Evolutionary conservation across 2,329 filamentous ascomycete genomes (phyloP), one percentile per base, ranked within the genome.

Genomic region (Colletotrichum coccodes): DNA sequence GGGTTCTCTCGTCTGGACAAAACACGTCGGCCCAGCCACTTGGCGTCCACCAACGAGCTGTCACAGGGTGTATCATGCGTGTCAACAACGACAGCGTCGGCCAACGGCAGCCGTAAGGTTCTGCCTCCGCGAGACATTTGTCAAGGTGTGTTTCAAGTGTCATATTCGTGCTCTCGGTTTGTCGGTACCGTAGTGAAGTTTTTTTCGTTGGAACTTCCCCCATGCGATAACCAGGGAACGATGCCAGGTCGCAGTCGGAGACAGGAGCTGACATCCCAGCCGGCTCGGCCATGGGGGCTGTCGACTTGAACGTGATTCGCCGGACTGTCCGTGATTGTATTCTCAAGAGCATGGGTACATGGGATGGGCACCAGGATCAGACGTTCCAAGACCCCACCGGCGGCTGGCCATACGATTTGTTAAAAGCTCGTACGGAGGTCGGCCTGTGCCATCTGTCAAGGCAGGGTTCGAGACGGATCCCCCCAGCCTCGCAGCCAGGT

Each of bases 371-470:
- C 62, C 46, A n/a, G 56, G 56, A 52, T 53, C 47, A 53, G 38
- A 46, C 64, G 26, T 54, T 61, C 59, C 42, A 34, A 67, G 54
- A 63, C 58, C 42, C 40, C 63, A 61, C 59, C 59, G 34, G 57
- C 49, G 58, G 58, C 34, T 32, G 58, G 18, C 49, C 44, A 30
- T 44, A 23, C 47, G 57, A 61, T 14, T 49, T 38, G 6, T 28
- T 36, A 21, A 26, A 26, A 42, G 47, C 28, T 59, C 47, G 32
- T 42, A 42, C n/a, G n/a, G n/a, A n/a, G 23, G 59, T 34, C n/a
- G 60, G 52, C 40, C 42, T 63, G 49, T 59, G 53, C 26, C 53
- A 44, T 44, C 62, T 56, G 58, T 36, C 64, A 52, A 23, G 62
- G 30, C 65, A 59, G 61, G 52, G 53, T 50, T 49, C 57, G 47